Conservation (phyloP, 176 grass and related monocot species). For the Rhynchospora breviuscula region DNA sequence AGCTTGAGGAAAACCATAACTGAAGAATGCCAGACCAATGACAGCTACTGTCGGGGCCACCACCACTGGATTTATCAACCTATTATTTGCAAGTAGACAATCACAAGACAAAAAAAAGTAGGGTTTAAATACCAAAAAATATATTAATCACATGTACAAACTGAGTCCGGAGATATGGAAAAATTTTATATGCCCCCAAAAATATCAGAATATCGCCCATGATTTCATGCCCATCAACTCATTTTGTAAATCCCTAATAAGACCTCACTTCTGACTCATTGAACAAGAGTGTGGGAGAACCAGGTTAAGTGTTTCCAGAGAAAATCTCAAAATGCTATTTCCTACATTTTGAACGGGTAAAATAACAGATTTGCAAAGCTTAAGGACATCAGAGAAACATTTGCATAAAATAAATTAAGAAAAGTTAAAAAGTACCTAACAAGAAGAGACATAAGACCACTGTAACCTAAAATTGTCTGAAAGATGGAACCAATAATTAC, state of each 20-base stretch:
- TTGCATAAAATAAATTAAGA: not conserved
- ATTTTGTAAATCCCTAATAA: not conserved
- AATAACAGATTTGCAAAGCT: not conserved
- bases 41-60: slow-evolving; percentile 89
- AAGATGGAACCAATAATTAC: slow-evolving; percentile 94
- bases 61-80: slow-evolving; percentile 94
- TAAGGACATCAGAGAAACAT: not conserved
- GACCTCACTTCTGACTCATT: not conserved
- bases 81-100: slow-evolving; percentile 21
- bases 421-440: slow-evolving; percentile 51
- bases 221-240: not conserved
- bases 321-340: not conserved
- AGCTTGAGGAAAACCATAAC: slow-evolving; percentile 98
- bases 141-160: not conserved
- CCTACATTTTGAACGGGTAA: not conserved
- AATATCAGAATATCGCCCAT: not conserved
- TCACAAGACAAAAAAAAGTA: not conserved
- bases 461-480: slow-evolving; percentile 88
- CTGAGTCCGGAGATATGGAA: not conserved
- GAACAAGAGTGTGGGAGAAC: not conserved
- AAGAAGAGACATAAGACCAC: slow-evolving; percentile 96
- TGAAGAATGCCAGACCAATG: slow-evolving; percentile 85
- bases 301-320: not conserved
- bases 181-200: not conserved
- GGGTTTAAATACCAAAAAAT: not conserved